A percentile compares a stretch with the other conserved stretches of the same genome.
These are phyloP conservation scores for Populus hybrid DNA, from an alignment of 441 rosid genomes.

Conservation along the genomic window DNA sequence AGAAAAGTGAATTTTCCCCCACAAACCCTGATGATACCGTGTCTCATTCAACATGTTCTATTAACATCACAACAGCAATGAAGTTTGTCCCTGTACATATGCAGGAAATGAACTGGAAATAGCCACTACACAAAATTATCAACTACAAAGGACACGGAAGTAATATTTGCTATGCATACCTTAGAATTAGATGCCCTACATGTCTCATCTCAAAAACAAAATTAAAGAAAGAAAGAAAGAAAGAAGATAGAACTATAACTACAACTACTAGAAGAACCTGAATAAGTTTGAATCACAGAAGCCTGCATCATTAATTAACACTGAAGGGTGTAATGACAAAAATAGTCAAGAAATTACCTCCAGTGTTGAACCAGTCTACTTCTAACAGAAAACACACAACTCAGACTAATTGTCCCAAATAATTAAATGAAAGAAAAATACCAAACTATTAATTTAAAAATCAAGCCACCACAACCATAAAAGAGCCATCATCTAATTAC, in stretches of 20 bases:
- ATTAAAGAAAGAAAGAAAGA: conserved; percentile 8
- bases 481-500: conserved; percentile 48
- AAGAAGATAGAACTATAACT: conserved; percentile 1
- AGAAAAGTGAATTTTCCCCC: conserved; percentile 34
- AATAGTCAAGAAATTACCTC: conserved; percentile 42
- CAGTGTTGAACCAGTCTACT: conserved; percentile 41
- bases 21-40: conserved; percentile 65
- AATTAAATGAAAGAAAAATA: conserved; percentile 28
- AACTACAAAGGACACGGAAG: conserved; percentile 31
- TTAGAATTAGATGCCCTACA: conserved; percentile 1
- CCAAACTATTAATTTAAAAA: not conserved
- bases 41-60: conserved; percentile 58
- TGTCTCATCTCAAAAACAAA: not conserved
- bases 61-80: conserved; percentile 61
- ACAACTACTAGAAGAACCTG: conserved; percentile 22
- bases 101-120: conserved; percentile 55
- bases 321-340: conserved; percentile 27
- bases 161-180: conserved; percentile 23
- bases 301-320: conserved; percentile 21
- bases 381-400: conserved; percentile 37
- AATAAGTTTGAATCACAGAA: conserved; percentile 25
- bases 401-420: conserved; percentile 28
- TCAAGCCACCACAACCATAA: conserved; percentile 22
- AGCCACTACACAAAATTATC: conserved; percentile 41
- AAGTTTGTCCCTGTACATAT: conserved; percentile 62